Evolutionary conservation across 768 basidiomycete species (phyloP), one percentile per base, ranked within the genome.

Genomic region (Suillus occidentalis): DNA sequence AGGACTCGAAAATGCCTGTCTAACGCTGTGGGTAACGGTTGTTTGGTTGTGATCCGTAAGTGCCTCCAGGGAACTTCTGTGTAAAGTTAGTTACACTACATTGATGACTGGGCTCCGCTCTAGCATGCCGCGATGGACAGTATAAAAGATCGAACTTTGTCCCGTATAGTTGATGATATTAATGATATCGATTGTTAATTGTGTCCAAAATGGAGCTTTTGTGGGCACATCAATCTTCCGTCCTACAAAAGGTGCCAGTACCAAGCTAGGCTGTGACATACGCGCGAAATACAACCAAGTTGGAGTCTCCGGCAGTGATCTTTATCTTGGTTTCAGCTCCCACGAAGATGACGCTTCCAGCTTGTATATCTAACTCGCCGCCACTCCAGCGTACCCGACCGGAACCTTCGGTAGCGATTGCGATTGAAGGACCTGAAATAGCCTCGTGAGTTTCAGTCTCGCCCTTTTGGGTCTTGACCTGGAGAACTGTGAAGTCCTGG

Each of bases 401-500:
- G 1, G 70, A 72, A 0, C 95, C 94, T 25, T 83, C 81, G 0
- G 91, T 94, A 18, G 90, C 86, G 64, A 99, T 89, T 13, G 83
- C 80, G 47, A 99, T 83, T 72, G 94, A 96, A 8, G 97, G 97
- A 0, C 97, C 97, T 0, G 85, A 84, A 12, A 99, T 74, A 9
- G 82, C 76, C 13, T 78, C 78, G 69, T 96, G 93, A 22, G 66
- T 73, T 73, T 90, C 89, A 22, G 72, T 72, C 65, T 76, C 78
- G 8, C 80, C 82, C 0, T 73, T 69, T 0, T 70, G 67, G 9
- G 97, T 73, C 45, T 79, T 79, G 8, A 88, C 80, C 37, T 85
- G 84, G 18, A 96, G 81, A 20, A 99, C 95, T 4, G 91, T 89
- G 78, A 99, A 99, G 75, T 99, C 97, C 40, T 89, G 88, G 69